phyloP scores from a whole-genome alignment of 1,284 basidiomycete species.

The Phlebopus sp. region DNA sequence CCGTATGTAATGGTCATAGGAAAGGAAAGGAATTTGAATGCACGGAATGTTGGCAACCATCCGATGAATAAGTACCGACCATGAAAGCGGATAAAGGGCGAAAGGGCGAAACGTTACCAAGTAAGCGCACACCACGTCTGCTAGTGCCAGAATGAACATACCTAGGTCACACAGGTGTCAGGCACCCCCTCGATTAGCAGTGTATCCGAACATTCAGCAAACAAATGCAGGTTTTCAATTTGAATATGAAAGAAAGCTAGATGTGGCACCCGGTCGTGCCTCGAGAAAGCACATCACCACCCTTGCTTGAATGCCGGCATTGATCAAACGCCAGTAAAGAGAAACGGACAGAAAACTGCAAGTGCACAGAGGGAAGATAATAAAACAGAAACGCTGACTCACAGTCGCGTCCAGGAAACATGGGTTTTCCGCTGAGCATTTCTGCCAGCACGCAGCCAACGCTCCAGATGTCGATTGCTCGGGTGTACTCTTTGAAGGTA shows the following conservation, averaged over 20 bases:
- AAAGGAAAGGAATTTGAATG: background rate
- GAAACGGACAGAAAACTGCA: constrained; percentile 3
- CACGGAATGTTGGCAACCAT: too few species aligned
- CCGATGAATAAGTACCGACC: background rate
- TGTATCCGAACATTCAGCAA: too few species aligned
- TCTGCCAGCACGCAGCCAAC: constrained; percentile 93
- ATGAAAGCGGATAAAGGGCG: background rate
- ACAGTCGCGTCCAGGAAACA: constrained; percentile 90
- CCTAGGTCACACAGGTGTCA: background rate
- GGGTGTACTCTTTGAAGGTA: constrained; percentile 92
- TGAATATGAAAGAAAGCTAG: too few species aligned
- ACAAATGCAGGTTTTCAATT: too few species aligned
- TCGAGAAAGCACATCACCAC: background rate
- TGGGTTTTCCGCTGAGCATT: constrained; percentile 87
- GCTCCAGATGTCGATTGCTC: constrained; percentile 92
- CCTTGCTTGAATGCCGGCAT: too few species aligned
- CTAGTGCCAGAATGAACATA: background rate
- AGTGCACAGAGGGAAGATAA: constrained; percentile 1
- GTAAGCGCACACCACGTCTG: background rate
- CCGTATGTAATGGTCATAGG: too few species aligned
- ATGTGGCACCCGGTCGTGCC: too few species aligned
- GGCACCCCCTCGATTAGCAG: background rate
- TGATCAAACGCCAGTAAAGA: background rate
- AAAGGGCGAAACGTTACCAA: background rate
- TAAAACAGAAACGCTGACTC: constrained; percentile 19